Evolutionary conservation across 1,284 basidiomycete genomes (phyloP).

Genomic region (Neolentinus lepideus): DNA sequence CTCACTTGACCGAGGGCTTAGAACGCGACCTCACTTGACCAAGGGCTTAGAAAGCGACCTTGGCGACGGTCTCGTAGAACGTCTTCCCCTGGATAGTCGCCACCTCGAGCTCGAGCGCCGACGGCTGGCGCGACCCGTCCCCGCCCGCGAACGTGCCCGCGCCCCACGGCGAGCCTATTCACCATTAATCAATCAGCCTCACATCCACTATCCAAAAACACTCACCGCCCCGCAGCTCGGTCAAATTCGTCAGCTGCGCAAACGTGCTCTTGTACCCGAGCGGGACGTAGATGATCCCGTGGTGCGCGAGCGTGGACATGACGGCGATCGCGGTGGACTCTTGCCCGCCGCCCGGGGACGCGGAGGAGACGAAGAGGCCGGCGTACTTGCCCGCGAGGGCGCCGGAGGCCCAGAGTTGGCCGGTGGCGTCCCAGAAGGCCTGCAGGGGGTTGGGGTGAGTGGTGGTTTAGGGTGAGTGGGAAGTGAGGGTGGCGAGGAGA

Average conservation of each 20-base stretch:
- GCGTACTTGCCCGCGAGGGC: slow-evolving; percentile 79
- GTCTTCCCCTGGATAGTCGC: slow-evolving; percentile 36
- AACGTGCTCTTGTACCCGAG: slow-evolving; percentile 66
- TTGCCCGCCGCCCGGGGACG: slow-evolving; percentile 64
- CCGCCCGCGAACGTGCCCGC: slow-evolving; percentile 39
- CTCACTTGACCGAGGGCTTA: no score
- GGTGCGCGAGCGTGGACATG: slow-evolving; percentile 74
- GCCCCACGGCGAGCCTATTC: slow-evolving; percentile 29
- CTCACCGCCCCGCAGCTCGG: slow-evolving; percentile 43
- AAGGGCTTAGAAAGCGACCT: slow-evolving; percentile 16
- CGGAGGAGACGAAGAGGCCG: slow-evolving; percentile 64
- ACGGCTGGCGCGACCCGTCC: slow-evolving; percentile 39
- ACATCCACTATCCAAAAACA: slow-evolving; percentile 6
- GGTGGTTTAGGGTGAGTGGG: slow-evolving; percentile 3
- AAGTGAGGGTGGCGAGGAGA: not conserved
- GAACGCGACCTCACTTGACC: no score
- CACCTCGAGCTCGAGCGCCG: slow-evolving; percentile 35
- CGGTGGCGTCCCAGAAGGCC: slow-evolving; percentile 81
- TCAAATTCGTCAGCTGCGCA: slow-evolving; percentile 42
- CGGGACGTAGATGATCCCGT: slow-evolving; percentile 76
- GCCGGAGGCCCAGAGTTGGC: slow-evolving; percentile 68
- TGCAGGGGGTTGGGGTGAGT: no score
- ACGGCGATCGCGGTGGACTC: slow-evolving; percentile 61
- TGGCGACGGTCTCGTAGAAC: slow-evolving; percentile 26
- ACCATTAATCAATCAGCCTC: not conserved